A percentile compares a stretch with the other conserved stretches of the same genome.
Conservation (phyloP, 108 stramenopile species). For the Nitzschia palea region DNA sequence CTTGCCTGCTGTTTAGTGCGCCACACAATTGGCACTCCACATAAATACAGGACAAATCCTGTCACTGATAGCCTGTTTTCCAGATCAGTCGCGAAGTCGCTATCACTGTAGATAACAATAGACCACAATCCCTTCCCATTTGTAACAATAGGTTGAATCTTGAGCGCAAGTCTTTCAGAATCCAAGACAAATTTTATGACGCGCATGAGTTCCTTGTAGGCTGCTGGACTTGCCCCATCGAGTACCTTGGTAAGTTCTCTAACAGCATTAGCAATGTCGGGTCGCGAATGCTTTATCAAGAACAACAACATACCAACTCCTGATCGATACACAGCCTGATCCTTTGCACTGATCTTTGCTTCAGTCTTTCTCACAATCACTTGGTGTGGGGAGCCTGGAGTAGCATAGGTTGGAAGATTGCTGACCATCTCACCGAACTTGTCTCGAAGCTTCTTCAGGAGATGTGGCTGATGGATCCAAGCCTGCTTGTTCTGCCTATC, state of each 20-base stretch:
- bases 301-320: slow-evolving; percentile 35
- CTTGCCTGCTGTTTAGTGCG: background rate
- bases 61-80: background rate
- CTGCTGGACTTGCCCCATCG: background rate
- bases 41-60: slow-evolving; percentile 5
- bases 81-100: slow-evolving; percentile 1
- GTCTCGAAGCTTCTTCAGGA: background rate
- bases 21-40: slow-evolving; percentile 1
- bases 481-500: background rate
- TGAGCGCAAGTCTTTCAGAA: background rate
- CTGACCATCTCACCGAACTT: slow-evolving; percentile 8
- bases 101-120: background rate
- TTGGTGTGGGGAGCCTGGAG: slow-evolving; percentile 24
- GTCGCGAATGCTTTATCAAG: slow-evolving; percentile 26
- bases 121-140: background rate
- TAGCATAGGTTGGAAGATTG: slow-evolving; percentile 4
- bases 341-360: background rate
- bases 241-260: slow-evolving; percentile 26
- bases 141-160: background rate
- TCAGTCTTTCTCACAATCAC: background rate
- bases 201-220: slow-evolving; percentile 8
- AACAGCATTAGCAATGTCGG: slow-evolving; percentile 38
- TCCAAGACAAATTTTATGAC: slow-evolving; percentile 19
- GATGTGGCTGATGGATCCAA: background rate
- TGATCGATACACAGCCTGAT: slow-evolving; percentile 14